These are phyloP conservation scores for Amphicarpaea edgeworthii DNA, from an alignment of 306 rosid genomes.

Conservation along the genomic window DNA sequence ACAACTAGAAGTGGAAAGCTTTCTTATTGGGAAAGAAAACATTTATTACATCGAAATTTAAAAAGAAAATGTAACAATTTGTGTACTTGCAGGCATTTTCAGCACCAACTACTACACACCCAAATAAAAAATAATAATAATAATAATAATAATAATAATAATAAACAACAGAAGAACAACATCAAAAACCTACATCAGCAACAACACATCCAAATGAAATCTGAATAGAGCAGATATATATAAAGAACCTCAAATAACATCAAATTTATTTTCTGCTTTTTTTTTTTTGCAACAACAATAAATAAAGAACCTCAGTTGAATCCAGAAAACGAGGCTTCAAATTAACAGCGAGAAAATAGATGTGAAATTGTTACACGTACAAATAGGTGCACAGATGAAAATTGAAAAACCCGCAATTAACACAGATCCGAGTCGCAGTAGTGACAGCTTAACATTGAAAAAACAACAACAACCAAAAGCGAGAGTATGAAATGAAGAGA, in stretches of 20 bases:
- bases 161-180: too few species aligned
- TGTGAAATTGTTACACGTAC: neutral
- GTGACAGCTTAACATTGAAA: neutral
- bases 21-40: neutral
- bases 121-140: neutral
- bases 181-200: neutral
- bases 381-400: neutral
- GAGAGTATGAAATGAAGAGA: neutral
- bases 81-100: neutral
- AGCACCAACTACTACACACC: neutral
- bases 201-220: conserved; percentile 8
- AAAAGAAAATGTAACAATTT: neutral
- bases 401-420: neutral
- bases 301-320: neutral
- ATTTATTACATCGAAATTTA: neutral
- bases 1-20: neutral
- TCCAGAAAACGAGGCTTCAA: neutral
- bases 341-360: neutral
- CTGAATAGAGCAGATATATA: neutral
- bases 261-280: too few species aligned
- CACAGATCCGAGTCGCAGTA: conserved; percentile 39
- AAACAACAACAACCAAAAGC: too few species aligned
- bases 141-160: too few species aligned
- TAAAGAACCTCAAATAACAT: neutral
- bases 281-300: neutral